Evolutionary conservation across 176 grass and related monocot genomes (phyloP).

Genomic region (Coix lacrymajobi): DNA sequence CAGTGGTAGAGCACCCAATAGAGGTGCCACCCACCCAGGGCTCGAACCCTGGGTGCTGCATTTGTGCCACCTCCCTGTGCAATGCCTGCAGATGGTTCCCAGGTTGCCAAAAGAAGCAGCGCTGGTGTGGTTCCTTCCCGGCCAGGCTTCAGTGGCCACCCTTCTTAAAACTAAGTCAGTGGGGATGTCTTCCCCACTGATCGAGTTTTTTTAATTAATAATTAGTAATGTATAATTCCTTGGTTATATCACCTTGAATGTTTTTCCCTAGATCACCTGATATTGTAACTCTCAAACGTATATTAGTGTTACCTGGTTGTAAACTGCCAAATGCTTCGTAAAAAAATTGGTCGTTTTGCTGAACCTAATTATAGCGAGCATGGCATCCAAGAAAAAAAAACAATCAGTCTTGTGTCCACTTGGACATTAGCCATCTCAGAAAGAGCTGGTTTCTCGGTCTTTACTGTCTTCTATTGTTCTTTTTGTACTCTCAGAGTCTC

Average conservation of each 20-base stretch:
- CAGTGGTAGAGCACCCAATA: too few species aligned
- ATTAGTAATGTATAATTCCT: background rate
- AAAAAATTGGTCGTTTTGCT: background rate
- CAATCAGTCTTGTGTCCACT: background rate
- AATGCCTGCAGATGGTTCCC: too few species aligned
- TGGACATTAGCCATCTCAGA: background rate
- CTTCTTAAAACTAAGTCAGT: too few species aligned
- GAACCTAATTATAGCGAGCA: background rate
- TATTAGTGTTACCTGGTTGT: background rate
- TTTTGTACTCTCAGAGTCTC: conserved; percentile 16
- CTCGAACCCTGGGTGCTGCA: too few species aligned
- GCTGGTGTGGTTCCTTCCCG: too few species aligned
- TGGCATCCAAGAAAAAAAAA: background rate
- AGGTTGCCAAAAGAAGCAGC: too few species aligned
- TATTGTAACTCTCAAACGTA: background rate
- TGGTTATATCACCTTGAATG: conserved; percentile 1
- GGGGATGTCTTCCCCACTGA: too few species aligned
- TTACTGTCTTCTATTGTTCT: conserved; percentile 6
- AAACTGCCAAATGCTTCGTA: background rate
- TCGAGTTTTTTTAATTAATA: too few species aligned
- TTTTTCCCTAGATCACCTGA: background rate
- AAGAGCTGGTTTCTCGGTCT: conserved; percentile 11
- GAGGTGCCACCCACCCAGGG: too few species aligned
- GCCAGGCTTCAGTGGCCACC: too few species aligned
- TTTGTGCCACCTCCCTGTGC: too few species aligned